These are phyloP conservation scores for Fraxinus baroniana DNA, from an alignment of 305 asterid species.

Conservation along the genomic window DNA sequence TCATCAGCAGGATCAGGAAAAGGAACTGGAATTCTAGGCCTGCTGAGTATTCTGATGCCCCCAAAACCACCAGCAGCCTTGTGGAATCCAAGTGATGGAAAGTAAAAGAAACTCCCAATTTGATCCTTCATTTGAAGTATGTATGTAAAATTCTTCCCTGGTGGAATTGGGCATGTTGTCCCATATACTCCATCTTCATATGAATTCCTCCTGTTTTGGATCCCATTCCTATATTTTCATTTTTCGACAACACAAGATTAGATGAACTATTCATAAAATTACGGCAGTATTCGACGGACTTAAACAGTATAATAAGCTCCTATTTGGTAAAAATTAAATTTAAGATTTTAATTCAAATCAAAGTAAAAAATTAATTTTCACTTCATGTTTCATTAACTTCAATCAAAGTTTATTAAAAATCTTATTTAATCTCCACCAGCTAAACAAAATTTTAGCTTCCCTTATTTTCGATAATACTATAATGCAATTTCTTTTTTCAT, in stretches of 20 bases:
- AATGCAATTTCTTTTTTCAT: no score
- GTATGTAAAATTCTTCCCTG: slow-evolving; percentile 82
- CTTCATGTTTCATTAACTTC: no score
- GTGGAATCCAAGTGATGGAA: slow-evolving; percentile 85
- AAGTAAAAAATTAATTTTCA: no score
- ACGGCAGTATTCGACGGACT: not conserved
- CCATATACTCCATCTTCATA: slow-evolving; percentile 80
- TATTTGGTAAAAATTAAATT: no score
- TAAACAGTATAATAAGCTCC: not conserved
- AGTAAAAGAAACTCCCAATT: slow-evolving; percentile 89
- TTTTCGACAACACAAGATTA: not conserved
- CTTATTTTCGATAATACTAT: no score
- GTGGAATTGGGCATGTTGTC: slow-evolving; percentile 93
- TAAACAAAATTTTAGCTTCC: no score
- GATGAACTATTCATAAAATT: not conserved
- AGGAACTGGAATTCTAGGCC: slow-evolving; percentile 86
- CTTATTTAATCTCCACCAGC: no score
- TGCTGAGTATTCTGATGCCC: slow-evolving; percentile 64
- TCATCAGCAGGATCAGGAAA: slow-evolving; percentile 72
- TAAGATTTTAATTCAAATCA: no score
- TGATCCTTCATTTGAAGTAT: slow-evolving; percentile 94
- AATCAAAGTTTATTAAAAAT: no score
- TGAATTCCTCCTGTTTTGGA: slow-evolving; percentile 85
- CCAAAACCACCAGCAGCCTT: slow-evolving; percentile 98
- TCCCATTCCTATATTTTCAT: slow-evolving; percentile 58